Base-by-base conservation (phyloP, 768 basidiomycete genomes). In the Rhodosporidiobolus odoratus region DNA sequence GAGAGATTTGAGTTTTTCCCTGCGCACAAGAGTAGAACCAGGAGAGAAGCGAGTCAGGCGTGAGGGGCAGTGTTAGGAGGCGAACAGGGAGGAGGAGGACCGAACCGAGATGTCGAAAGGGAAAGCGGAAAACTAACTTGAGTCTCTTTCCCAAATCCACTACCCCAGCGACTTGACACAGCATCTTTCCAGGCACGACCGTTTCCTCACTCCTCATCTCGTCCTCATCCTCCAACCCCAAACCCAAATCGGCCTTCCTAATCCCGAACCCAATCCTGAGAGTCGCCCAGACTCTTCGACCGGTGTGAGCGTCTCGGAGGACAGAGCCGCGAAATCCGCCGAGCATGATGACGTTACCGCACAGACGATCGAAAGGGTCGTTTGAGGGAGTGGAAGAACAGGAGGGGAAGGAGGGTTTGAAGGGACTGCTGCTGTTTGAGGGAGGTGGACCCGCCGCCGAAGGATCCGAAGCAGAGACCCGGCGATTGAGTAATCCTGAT, bases 211-310 rank as follows among this genome's bases (percentile, higher is more conserved):
- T 67, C 40, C 41, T 52, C 25, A 25, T 6, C 53, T 76, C 75
- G 34, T 72, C 75, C 50, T 74, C 73, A 8, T 75, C 75, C 25
- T 65, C 62, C 32, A 76, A 54, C 27, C 75, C 73, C 12, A 76
- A 37, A 0, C 66, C 73, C 2, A 76, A 52, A 27, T 74, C 71
- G 17, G 62, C 68, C 41, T 71, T 70, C 19, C 75, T 25, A 4
- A 73, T 25, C 25, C 71, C 71, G 17, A 74, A 65, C 17, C 71
- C 73, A 2, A 76, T 69, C 41, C 62, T 70, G 40, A 75, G 38
- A 8, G 75, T 68, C 30, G 69, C 65, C 75, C 75, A 76, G 1
- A 76, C 21, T 37, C 75, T 47, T 57, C 58, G 57, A 52, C 58
- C 41, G 0, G 71, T 67, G 9, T 48, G 60, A 1, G 73, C 73